Conservation (phyloP, 805 yeast genomes). For the Zygotorulaspora chibaensis region DNA sequence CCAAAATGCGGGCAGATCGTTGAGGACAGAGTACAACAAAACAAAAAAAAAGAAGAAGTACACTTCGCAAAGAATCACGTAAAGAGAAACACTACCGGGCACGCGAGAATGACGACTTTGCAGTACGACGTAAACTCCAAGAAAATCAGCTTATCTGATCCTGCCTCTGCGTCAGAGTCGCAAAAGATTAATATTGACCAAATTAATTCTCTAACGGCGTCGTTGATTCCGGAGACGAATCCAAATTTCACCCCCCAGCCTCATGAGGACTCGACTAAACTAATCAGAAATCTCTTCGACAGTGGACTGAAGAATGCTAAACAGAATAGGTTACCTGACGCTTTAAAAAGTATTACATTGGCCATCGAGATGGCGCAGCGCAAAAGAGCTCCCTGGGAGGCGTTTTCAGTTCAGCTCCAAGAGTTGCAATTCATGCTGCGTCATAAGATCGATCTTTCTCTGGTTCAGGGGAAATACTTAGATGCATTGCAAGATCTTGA, state of each 20-base stretch:
- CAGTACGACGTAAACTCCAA: conserved; percentile 11
- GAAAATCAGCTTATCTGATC: conserved; percentile 1
- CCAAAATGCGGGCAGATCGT: neutral
- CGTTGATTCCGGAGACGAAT: conserved; percentile 38
- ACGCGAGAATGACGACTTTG: conserved; percentile 4
- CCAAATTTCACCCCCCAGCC: conserved; percentile 55
- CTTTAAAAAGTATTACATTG: conserved; percentile 57
- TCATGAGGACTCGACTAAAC: conserved; percentile 44
- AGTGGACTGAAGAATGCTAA: conserved; percentile 53
- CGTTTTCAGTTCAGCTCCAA: conserved; percentile 66
- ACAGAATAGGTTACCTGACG: conserved; percentile 53
- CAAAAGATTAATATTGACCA: conserved; percentile 26
- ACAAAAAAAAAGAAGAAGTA: neutral
- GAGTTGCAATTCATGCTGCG: conserved; percentile 63
- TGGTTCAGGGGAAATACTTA: conserved; percentile 49
- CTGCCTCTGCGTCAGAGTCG: conserved; percentile 9
- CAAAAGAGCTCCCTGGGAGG: conserved; percentile 68
- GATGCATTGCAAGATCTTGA: conserved; percentile 70
- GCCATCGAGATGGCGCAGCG: conserved; percentile 61
- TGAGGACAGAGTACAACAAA: neutral
- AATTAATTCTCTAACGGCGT: conserved; percentile 35
- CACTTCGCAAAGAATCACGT: neutral
- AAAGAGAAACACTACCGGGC: neutral
- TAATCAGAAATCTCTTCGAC: conserved; percentile 62
- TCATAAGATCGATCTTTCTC: conserved; percentile 66